Percentiles rank a stretch among this genome's conserved stretches.
Conservation (phyloP, 2,329 filamentous ascomycete genomes). For the Raffaelea deltoideospora region DNA sequence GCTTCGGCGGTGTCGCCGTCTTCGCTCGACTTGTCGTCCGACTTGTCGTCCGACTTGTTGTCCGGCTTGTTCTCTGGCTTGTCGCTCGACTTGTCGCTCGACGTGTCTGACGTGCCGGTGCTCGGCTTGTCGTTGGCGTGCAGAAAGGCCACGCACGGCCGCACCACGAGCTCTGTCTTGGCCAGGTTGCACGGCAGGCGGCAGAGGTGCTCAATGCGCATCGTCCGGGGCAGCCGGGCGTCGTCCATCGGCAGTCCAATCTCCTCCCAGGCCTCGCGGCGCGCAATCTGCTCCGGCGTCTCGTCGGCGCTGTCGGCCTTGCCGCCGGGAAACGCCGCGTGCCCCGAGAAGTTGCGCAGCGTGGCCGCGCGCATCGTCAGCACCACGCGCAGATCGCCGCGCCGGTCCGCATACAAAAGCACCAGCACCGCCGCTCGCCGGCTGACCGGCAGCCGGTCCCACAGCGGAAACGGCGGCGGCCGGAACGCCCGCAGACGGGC, state of each 20-base stretch:
- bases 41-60: not conserved
- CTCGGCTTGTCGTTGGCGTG: conserved; percentile 12
- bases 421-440: conserved; percentile 77
- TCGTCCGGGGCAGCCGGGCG: conserved; percentile 54
- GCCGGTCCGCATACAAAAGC: conserved; percentile 70
- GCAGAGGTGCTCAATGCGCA: conserved; percentile 77
- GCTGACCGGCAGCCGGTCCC: conserved; percentile 44
- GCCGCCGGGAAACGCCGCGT: conserved; percentile 76
- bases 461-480: conserved; percentile 44
- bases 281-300: conserved; percentile 66
- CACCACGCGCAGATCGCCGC: conserved; percentile 61
- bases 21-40: not conserved
- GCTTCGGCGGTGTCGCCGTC: conserved; percentile 39
- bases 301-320: conserved; percentile 45
- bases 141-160: conserved; percentile 65
- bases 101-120: no score
- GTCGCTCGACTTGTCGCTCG: no score
- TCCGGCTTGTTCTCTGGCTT: no score
- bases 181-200: conserved; percentile 64
- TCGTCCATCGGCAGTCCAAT: conserved; percentile 73
- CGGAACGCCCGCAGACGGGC: conserved; percentile 45
- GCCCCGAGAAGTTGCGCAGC: conserved; percentile 58
- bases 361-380: conserved; percentile 53
- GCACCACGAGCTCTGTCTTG: conserved; percentile 57
- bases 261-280: conserved; percentile 83